Conservation (phyloP, 2,329 filamentous ascomycete species). For the Claviceps purpurea region DNA sequence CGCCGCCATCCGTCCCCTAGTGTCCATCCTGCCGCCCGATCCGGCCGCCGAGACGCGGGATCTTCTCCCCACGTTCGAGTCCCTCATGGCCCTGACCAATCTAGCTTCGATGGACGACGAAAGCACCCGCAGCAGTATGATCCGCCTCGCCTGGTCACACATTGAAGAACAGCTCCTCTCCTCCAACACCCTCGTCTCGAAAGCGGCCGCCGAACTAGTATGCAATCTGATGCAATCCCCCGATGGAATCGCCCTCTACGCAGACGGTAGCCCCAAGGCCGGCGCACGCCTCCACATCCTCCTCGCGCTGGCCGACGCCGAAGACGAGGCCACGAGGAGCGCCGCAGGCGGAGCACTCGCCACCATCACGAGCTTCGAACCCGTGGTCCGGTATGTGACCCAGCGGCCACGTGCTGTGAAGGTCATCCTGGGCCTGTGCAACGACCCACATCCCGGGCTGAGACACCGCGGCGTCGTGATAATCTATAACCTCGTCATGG, state of each 20-base stretch:
- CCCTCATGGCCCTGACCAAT: slow-evolving; percentile 85
- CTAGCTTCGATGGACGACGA: slow-evolving; percentile 68
- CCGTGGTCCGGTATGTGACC: slow-evolving; percentile 57
- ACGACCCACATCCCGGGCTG: slow-evolving; percentile 56
- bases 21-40: slow-evolving; percentile 57
- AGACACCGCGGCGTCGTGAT: slow-evolving; percentile 63
- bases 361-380: slow-evolving; percentile 66
- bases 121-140: slow-evolving; percentile 51
- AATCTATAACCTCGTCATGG: slow-evolving; percentile 56
- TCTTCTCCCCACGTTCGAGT: slow-evolving; percentile 79
- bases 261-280: slow-evolving; percentile 52
- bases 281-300: slow-evolving; percentile 68
- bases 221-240: slow-evolving; percentile 75
- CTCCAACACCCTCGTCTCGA: slow-evolving; percentile 60
- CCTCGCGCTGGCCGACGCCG: slow-evolving; percentile 74
- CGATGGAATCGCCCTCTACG: slow-evolving; percentile 54
- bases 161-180: slow-evolving; percentile 77
- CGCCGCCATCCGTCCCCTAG: slow-evolving; percentile 71
- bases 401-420: slow-evolving; percentile 58
- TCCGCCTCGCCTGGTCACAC: slow-evolving; percentile 58
- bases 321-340: slow-evolving; percentile 64
- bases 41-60: slow-evolving; percentile 52
- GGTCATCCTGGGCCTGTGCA: slow-evolving; percentile 68
- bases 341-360: slow-evolving; percentile 84
- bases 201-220: slow-evolving; percentile 75